These are phyloP conservation scores for Cladosporium sp. DNA, from an alignment of 2,329 filamentous ascomycete species.

Conservation along the genomic window DNA sequence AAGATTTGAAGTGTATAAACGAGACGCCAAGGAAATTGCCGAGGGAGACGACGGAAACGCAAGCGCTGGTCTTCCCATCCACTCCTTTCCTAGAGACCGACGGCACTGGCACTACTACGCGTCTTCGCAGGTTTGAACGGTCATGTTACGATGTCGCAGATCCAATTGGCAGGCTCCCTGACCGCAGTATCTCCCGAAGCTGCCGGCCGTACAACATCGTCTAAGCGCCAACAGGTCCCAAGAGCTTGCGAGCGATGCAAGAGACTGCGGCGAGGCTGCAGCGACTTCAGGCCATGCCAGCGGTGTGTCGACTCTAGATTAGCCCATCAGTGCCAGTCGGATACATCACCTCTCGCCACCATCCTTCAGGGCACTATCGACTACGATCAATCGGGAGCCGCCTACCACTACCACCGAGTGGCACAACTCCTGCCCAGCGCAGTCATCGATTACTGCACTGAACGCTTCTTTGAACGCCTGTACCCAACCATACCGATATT, in stretches of 20 bases:
- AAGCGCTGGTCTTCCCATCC: not conserved
- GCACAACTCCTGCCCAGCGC: not conserved
- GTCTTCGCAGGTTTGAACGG: not conserved
- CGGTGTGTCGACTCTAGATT: conserved; percentile 6
- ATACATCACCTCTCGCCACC: not conserved
- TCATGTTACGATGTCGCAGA: not conserved
- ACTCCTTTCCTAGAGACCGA: not conserved
- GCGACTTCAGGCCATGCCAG: conserved; percentile 13
- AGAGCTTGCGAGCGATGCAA: conserved; percentile 17
- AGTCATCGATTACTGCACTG: conserved; percentile 14
- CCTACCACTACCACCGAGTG: not conserved
- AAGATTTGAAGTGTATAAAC: not conserved
- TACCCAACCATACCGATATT: conserved; percentile 16
- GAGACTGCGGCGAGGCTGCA: conserved; percentile 15
- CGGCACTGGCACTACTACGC: not conserved
- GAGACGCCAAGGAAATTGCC: conserved; percentile 6
- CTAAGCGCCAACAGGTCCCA: conserved; percentile 1
- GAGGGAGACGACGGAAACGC: not conserved
- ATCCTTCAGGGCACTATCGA: not conserved
- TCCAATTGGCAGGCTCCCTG: not conserved
- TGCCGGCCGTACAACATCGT: not conserved
- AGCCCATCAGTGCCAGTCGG: not conserved
- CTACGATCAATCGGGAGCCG: not conserved
- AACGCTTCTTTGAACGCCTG: conserved; percentile 9
- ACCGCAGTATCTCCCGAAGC: not conserved